Evolutionary conservation across 345 rosid genomes (phyloP), one percentile per base, ranked within the genome.

Genomic region (Dimocarpus longan): DNA sequence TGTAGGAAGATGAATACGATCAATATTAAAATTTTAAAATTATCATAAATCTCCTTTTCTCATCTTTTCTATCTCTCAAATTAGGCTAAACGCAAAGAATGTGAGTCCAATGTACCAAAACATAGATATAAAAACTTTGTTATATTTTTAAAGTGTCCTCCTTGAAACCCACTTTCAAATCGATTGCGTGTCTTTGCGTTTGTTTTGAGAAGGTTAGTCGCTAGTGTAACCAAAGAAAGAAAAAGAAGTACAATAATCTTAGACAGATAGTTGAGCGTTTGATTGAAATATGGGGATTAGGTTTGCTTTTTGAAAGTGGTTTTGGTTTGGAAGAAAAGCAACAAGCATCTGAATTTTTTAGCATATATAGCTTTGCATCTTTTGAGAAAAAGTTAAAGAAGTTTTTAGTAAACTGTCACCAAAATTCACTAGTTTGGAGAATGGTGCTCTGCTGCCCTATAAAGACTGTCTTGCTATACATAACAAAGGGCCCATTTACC

Each of bases 231-330:
- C 44, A 42, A 42, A 42, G 44, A 42, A 42, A 42, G 44, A 42
- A 42, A 42, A 42, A 2, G 32, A 42, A 42, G 44, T 42, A 42
- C 6, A 60, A 60, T 60, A 60, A 60, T 60, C 44, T 22, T 5
- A n/a, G 57, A 16, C 19, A 13, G 19, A 9, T 72, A 52, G 16
- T 8, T 19, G 21, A 26, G 60, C 42, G 15, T 70, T 19, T 10
- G 15, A 70, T 70, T 19, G 39, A 70, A 70, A 15, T 50, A 7
- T 71, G 18, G 10, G n/a, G 19, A 8, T 71, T 42, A 21, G 76
- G 15, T 50, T 74, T 73, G 77, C 77, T 8, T 74, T 74, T 42
- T 43, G 8, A 60, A 62, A 62, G 42, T 24, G 77, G 32, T 7
- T 62, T 60, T 62, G 56, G 56, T 22, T 21, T 21, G 16, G 5